Evolutionary conservation across 179 eudicot genomes (phyloP), one percentile per base, ranked within the genome.

Genomic region (Drosera spatulata): DNA sequence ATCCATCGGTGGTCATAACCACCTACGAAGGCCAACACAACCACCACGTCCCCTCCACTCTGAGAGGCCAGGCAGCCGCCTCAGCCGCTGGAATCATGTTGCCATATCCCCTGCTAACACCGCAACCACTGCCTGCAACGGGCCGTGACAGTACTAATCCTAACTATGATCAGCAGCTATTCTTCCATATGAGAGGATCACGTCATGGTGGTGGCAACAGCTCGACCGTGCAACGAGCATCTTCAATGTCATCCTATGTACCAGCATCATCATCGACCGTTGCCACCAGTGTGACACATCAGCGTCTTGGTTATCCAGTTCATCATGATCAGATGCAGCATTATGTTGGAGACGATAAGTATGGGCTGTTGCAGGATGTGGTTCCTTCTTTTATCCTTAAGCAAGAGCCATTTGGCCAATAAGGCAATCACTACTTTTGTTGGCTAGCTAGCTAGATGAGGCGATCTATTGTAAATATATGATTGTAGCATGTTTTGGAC

Each of bases 21-120:
- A 85, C 97, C n/a, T 91, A 91, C 39, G 97, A 91, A 61, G 97
- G 96, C 11, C 87, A 85, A 50, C 97, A 91, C 69, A 91, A 83
- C 85, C 97, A 91, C 71, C 80, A 71, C 3, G 67, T 82, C 2
- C 91, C 91, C 2, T 67, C 86, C 5, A 80, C 88, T 3, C 74
- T 85, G 3, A 77, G 91, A 40, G 96, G 96, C 65, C 82, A 77
- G 5, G 65, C 80, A 1, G 81, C 75, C 0, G 82, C 83, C 5
- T 12, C 53, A 4, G 11, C 50, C 0, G 40, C 58, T 2, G 58
- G 58, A 55, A 8, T 22, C 14, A 70, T 83, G 54, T 66, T 77
- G 41, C 75, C 85, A 8, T 77, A 73, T 13, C 54, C 86, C 2
- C 60, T 80, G 79, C 63, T 73, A 6, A 22, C 73, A 41, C 65